A percentile compares a stretch with the other conserved stretches of the same genome.
phyloP scores from a whole-genome alignment of 371 early-diverging fungal genomes.

The Rhizomucor miehei region DNA sequence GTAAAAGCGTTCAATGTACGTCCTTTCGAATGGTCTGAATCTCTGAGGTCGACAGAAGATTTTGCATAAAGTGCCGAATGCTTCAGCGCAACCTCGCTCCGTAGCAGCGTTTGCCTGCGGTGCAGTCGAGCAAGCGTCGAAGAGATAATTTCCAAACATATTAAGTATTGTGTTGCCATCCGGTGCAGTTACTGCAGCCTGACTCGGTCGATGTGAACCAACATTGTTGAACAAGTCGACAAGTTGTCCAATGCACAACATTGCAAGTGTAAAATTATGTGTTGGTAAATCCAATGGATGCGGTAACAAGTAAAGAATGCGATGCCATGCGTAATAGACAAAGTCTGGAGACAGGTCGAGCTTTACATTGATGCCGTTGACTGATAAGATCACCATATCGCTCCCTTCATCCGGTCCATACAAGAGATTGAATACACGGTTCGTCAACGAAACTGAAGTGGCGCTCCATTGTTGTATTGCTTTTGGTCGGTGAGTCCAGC shows the following conservation, averaged over 20 bases:
- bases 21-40: slow-evolving; percentile 49
- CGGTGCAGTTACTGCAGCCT: slow-evolving; percentile 23
- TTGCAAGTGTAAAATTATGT: slow-evolving; percentile 63
- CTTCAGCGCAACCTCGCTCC: slow-evolving; percentile 66
- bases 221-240: slow-evolving; percentile 59
- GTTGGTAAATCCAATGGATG: slow-evolving; percentile 61
- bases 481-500: slow-evolving; percentile 73
- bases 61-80: slow-evolving; percentile 68
- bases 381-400: slow-evolving; percentile 47
- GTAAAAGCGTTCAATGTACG: slow-evolving; percentile 75
- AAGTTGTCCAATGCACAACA: slow-evolving; percentile 63
- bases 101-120: slow-evolving; percentile 23
- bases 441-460: slow-evolving; percentile 54
- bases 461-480: slow-evolving; percentile 73
- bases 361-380: slow-evolving; percentile 56
- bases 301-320: slow-evolving; percentile 63
- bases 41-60: slow-evolving; percentile 71
- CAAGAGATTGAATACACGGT: slow-evolving; percentile 57
- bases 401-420: slow-evolving; percentile 64
- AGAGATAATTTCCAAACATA: slow-evolving; percentile 79
- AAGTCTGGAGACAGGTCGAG: slow-evolving; percentile 65
- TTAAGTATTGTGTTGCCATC: slow-evolving; percentile 78
- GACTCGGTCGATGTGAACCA: slow-evolving; percentile 14
- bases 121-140: slow-evolving; percentile 57
- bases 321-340: slow-evolving; percentile 72